phyloP scores from a whole-genome alignment of 495 filamentous ascomycete species.

The Filosporella fistucella region DNA sequence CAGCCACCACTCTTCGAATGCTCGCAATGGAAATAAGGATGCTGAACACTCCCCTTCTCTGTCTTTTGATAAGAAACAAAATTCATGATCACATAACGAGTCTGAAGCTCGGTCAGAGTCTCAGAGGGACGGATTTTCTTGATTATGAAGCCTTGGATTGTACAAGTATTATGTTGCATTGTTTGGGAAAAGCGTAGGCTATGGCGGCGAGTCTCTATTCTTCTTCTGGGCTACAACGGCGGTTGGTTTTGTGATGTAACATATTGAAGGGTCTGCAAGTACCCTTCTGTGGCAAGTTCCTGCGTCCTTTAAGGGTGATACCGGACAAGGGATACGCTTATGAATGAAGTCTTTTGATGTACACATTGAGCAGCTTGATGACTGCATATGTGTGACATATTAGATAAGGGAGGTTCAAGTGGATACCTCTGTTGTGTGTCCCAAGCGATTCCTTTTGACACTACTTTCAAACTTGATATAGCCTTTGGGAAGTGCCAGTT shows the following conservation, averaged over 20 bases:
- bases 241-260: constrained; percentile 14
- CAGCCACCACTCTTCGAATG: constrained; percentile 35
- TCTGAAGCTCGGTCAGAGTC: neutral
- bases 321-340: no score
- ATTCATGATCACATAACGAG: constrained; percentile 1
- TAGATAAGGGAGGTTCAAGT: no score
- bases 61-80: constrained; percentile 16
- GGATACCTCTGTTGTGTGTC: no score
- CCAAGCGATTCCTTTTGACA: no score
- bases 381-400: no score
- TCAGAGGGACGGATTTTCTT: constrained; percentile 8
- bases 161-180: constrained; percentile 23
- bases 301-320: no score
- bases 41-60: constrained; percentile 19
- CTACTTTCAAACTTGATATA: no score
- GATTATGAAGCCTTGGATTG: constrained; percentile 3
- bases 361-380: no score
- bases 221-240: constrained; percentile 11
- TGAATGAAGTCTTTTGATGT: no score
- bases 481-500: no score
- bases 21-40: constrained; percentile 34
- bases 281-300: neutral
- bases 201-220: constrained; percentile 5
- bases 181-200: constrained; percentile 22
- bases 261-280: constrained; percentile 12